Evolutionary conservation across 1,139 yeast species (phyloP), one percentile per base, ranked within the genome.

Genomic region (Pichiaceae sp.): DNA sequence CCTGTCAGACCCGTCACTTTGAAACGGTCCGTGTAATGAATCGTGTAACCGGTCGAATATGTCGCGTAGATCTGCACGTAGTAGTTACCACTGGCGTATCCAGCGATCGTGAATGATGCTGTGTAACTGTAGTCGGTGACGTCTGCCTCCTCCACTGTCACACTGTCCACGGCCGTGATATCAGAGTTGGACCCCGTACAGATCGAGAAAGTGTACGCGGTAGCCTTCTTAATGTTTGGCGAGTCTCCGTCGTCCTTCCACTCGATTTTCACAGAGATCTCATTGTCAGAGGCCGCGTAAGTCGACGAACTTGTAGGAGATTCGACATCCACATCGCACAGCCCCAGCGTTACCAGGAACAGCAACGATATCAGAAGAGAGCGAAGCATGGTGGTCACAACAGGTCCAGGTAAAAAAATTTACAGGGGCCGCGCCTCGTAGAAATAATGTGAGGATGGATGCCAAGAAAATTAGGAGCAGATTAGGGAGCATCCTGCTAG

Each of bases 1-100:
- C 95, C 96, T 1, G 72, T 56, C 94, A 87, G 83, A 12, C 79
- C 87, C 0, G 66, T 57, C 44, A 87, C 64, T 31, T 57, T 46
- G 60, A 87, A 82, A 51, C 95, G 66, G 27, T 71, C 67, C 1
- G 93, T 59, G 58, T 87, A 87, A 52, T 79, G 84, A 47, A 75
- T 78, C n/a, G 89, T 67, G 48, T 59, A 59, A n/a, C 49, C 81
- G n/a, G 55, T 57, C 2, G 49, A 37, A 40, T 62, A 68, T n/a
- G 42, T 38, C 0, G 76, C 67, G 46, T 67, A 74, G 29, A 87
- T 56, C 60, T 87, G 96, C 47, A 87, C 61, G 56, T 62, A 86
- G 57, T 71, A 87, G 42, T 62, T 62, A 19, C 96, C 96, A 52
- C 69, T 62, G 4, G 74, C 72, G 27, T 74, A 81, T 12, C 51